Evolutionary conservation across 2,329 filamentous ascomycete genomes (phyloP), one percentile per base, ranked within the genome.

Genomic region (Paecilomyces variotii): DNA sequence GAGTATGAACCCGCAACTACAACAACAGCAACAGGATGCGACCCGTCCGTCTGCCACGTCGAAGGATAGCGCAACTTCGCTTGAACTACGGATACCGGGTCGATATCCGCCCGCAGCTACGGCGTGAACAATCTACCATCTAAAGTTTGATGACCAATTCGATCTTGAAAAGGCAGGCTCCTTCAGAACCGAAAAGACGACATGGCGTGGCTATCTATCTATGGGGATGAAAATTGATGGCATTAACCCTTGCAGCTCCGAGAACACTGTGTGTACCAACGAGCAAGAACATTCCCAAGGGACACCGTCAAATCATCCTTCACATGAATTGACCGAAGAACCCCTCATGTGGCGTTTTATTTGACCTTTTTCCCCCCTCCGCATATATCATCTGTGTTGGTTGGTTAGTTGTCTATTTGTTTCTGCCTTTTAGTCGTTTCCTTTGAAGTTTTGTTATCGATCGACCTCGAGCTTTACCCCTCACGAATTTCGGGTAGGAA

Each of bases 81-180:
- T 73, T 51, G 72, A 72, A 54, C 62, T 74, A 59, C 66, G 68
- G 34, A 73, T 75, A 49, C 72, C 72, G 1, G 72, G 72, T 6
- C 70, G 68, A 53, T 75, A 66, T 57, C 72, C 72, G 12, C 70
- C 63, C 51, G 39, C 39, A 9, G 39, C 39, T 19, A 45, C n/a
- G 14, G n/a, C 39, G n/a, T 45, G 39, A 45, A 45, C 6, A 14
- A 45, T n/a, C 14, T 9, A 7, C 39, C 39, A 45, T 45, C 19
- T 9, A 45, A 32, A 32, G 14, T 19, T 5, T 45, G 14, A 24
- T 19, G 35, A 45, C n/a, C 14, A n/a, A 19, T 7, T 19, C 4
- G 19, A 24, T 45, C 9, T 45, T 32, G 30, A 45, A 19, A n/a
- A 45, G 39, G 39, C 39, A 45, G 39, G 39, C 39, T 24, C 39